Percentiles rank a stretch among this genome's conserved stretches.
These are phyloP conservation scores for Cladorrhinum samala DNA, from an alignment of 495 filamentous ascomycete genomes.

Conservation along the genomic window DNA sequence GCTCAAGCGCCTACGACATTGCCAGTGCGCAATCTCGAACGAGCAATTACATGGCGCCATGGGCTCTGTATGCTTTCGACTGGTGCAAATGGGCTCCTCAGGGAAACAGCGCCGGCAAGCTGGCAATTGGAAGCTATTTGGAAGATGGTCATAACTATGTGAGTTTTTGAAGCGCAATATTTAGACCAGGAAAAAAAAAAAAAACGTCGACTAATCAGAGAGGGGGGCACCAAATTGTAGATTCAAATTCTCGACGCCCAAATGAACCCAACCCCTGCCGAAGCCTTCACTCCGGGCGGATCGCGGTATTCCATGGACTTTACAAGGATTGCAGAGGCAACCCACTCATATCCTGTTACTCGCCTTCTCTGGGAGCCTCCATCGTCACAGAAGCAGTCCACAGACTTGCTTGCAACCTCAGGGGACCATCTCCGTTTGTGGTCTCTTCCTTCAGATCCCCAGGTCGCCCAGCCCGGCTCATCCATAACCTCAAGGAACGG, in stretches of 20 bases:
- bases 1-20: conserved; percentile 48
- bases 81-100: conserved; percentile 99
- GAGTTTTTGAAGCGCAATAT: conserved; percentile 24
- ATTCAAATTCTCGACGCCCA: conserved; percentile 97
- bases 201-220: no score
- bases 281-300: conserved; percentile 63
- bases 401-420: conserved; percentile 91
- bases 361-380: conserved; percentile 95
- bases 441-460: conserved; percentile 66
- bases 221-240: no score
- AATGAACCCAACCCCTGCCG: conserved; percentile 62
- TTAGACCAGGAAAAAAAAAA: no score
- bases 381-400: conserved; percentile 92
- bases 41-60: conserved; percentile 89
- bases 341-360: conserved; percentile 95
- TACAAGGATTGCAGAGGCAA: conserved; percentile 91
- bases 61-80: conserved; percentile 93
- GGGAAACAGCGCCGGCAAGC: conserved; percentile 73
- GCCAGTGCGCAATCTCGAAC: conserved; percentile 46
- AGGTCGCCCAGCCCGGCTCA: conserved; percentile 50
- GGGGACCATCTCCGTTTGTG: conserved; percentile 94
- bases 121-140: conserved; percentile 91
- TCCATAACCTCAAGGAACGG: conserved; percentile 66
- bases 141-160: conserved; percentile 98
- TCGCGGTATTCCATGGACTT: conserved; percentile 77